These are phyloP conservation scores for Claviceps sp. DNA, from an alignment of 2,329 filamentous ascomycete species.

Conservation along the genomic window DNA sequence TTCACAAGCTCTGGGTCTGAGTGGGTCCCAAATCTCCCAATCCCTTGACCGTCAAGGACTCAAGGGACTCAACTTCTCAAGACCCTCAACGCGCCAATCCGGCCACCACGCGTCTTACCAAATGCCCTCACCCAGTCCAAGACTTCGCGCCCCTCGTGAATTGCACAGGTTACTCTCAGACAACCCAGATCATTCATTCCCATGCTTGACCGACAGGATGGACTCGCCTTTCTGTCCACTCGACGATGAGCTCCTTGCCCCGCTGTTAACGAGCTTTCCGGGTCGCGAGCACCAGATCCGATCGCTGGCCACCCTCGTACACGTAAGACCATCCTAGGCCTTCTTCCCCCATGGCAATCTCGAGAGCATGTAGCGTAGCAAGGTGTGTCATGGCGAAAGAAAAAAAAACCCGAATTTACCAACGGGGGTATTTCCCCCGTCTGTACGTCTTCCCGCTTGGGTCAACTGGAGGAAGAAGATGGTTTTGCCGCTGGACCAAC, in stretches of 20 bases:
- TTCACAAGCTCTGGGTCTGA: too few relatives aligned
- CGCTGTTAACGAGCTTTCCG: constrained; percentile 36
- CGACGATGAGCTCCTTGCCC: constrained; percentile 33
- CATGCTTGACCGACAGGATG: constrained; percentile 14
- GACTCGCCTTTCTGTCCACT: constrained; percentile 35
- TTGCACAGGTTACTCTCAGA: not conserved
- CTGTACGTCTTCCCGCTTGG: too few relatives aligned
- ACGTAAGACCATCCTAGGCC: constrained; percentile 23
- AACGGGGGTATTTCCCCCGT: too few relatives aligned
- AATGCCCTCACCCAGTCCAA: not conserved
- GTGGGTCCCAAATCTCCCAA: not conserved
- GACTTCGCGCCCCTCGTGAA: not conserved
- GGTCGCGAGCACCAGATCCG: constrained; percentile 46
- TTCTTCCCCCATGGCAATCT: not conserved
- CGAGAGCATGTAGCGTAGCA: too few relatives aligned
- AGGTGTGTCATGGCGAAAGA: not conserved
- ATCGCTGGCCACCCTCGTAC: constrained; percentile 41
- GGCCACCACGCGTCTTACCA: not conserved
- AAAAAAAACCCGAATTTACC: too few relatives aligned
- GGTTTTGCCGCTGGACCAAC: not conserved
- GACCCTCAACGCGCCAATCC: not conserved
- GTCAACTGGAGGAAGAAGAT: not conserved
- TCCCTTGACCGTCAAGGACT: not conserved
- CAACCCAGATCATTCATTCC: not conserved
- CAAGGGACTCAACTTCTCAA: too few relatives aligned